Conservation (phyloP, 768 basidiomycete species). For the Lactarius vividus region DNA sequence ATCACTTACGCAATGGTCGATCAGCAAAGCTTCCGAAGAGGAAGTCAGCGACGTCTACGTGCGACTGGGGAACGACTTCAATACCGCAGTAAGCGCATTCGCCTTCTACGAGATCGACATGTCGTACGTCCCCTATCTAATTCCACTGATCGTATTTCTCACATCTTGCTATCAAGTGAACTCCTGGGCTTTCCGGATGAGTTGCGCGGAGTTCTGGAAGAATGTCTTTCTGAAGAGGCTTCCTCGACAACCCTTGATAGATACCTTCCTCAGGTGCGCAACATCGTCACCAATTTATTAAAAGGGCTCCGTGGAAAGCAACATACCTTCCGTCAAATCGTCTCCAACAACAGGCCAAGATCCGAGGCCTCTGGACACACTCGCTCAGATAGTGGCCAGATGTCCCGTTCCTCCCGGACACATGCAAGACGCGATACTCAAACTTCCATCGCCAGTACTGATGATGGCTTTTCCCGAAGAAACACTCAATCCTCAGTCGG, state of each 20-base stretch:
- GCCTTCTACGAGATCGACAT: slow-evolving; percentile 82
- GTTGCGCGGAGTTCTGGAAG: slow-evolving; percentile 84
- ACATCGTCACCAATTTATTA: slow-evolving; percentile 89
- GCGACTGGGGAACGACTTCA: slow-evolving; percentile 95
- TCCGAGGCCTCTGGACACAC: slow-evolving; percentile 47
- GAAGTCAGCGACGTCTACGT: slow-evolving; percentile 98
- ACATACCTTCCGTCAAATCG: slow-evolving; percentile 75
- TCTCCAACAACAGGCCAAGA: slow-evolving; percentile 57
- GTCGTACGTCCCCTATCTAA: slow-evolving; percentile 48
- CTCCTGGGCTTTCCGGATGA: slow-evolving; percentile 85
- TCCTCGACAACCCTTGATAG: slow-evolving; percentile 78
- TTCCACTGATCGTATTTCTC: slow-evolving; percentile 12
- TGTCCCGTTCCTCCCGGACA: slow-evolving; percentile 52
- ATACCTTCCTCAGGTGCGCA: slow-evolving; percentile 87
- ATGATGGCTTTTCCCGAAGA: slow-evolving; percentile 33
- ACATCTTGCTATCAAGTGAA: slow-evolving; percentile 52
- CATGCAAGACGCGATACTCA: slow-evolving; percentile 38
- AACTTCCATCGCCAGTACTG: slow-evolving; percentile 33
- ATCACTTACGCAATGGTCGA: slow-evolving; percentile 82
- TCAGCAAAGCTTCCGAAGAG: slow-evolving; percentile 62
- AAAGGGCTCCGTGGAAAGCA: slow-evolving; percentile 94
- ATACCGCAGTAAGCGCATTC: slow-evolving; percentile 88
- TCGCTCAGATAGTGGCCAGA: slow-evolving; percentile 41
- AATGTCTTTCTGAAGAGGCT: slow-evolving; percentile 89
- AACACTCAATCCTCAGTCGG: slow-evolving; percentile 7